These are phyloP conservation scores for Lindgomyces ingoldianus DNA, from an alignment of 495 filamentous ascomycete genomes.

Conservation along the genomic window DNA sequence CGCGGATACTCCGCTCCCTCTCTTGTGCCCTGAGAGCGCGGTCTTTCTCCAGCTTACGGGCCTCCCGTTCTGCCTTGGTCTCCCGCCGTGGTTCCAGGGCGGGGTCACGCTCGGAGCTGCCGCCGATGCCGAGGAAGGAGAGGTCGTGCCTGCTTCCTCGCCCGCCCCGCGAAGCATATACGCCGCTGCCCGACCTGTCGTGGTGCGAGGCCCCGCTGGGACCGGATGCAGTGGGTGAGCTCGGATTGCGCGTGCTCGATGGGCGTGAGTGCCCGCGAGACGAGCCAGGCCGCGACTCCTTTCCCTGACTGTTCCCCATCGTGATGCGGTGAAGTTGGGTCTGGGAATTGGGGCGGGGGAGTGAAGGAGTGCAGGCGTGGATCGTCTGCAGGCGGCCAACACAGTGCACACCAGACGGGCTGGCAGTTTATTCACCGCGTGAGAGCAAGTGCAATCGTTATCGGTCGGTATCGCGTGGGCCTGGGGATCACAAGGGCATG, in stretches of 20 bases:
- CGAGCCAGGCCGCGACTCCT: constrained; percentile 41
- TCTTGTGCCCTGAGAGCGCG: constrained; percentile 71
- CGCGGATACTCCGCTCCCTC: constrained; percentile 86
- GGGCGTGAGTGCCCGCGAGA: constrained; percentile 30
- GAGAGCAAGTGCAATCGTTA: constrained; percentile 4
- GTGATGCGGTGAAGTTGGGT: constrained; percentile 9
- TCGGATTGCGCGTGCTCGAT: constrained; percentile 28
- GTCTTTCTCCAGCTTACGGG: constrained; percentile 81
- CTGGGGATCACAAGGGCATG: constrained; percentile 22
- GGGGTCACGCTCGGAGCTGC: constrained; percentile 36
- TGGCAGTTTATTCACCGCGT: background rate
- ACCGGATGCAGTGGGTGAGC: constrained; percentile 36
- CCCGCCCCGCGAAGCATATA: constrained; percentile 39
- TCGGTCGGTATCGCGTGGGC: background rate
- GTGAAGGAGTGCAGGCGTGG: background rate
- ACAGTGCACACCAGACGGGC: background rate
- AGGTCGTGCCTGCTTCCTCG: constrained; percentile 46
- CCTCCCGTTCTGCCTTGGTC: constrained; percentile 89
- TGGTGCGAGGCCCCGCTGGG: constrained; percentile 21
- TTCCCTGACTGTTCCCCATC: constrained; percentile 50
- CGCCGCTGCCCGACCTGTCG: constrained; percentile 33
- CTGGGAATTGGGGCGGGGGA: constrained; percentile 2
- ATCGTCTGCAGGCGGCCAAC: background rate
- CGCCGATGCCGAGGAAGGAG: constrained; percentile 41
- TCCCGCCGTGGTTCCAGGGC: constrained; percentile 53